Evolutionary conservation across 1,284 basidiomycete species (phyloP).

Genomic region (Leccinum griseonigrum): DNA sequence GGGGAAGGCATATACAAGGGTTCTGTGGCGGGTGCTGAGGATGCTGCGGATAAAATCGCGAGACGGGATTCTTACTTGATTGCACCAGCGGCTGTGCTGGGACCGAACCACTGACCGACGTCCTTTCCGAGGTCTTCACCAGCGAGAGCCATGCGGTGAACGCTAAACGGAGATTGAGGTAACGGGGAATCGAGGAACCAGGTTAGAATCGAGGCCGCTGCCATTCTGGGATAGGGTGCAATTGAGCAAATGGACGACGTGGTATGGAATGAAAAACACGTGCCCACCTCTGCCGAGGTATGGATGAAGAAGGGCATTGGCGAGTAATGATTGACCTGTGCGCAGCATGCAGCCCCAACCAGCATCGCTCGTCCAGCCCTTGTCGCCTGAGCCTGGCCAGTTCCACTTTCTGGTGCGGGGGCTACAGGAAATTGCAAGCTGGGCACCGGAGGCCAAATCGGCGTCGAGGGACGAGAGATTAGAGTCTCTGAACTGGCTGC

Average conservation of each 20-base stretch:
- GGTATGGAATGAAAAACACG: constrained; percentile 4
- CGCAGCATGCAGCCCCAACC: constrained; percentile 99
- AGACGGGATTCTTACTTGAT: constrained; percentile 63
- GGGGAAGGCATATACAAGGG: constrained; percentile 78
- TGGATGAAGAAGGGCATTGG: constrained; percentile 81
- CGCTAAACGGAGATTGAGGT: constrained; percentile 88
- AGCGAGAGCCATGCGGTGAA: constrained; percentile 93
- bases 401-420: constrained; percentile 46
- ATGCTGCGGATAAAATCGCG: not conserved
- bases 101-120: constrained; percentile 97
- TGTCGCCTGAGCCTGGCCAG: constrained; percentile 57
- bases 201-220: constrained; percentile 77
- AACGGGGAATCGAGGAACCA: constrained; percentile 96
- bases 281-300: constrained; percentile 84
- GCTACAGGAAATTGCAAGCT: constrained; percentile 22
- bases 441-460: constrained; percentile 27
- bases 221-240: constrained; percentile 60
- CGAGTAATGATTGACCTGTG: constrained; percentile 91
- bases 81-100: constrained; percentile 93
- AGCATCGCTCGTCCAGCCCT: constrained; percentile 87
- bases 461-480: constrained; percentile 52
- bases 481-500: constrained; percentile 80
- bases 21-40: constrained; percentile 40
- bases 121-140: constrained; percentile 95
- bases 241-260: constrained; percentile 10